These are phyloP conservation scores for Aspergillus hancockii DNA, from an alignment of 495 filamentous ascomycete species.

Conservation along the genomic window DNA sequence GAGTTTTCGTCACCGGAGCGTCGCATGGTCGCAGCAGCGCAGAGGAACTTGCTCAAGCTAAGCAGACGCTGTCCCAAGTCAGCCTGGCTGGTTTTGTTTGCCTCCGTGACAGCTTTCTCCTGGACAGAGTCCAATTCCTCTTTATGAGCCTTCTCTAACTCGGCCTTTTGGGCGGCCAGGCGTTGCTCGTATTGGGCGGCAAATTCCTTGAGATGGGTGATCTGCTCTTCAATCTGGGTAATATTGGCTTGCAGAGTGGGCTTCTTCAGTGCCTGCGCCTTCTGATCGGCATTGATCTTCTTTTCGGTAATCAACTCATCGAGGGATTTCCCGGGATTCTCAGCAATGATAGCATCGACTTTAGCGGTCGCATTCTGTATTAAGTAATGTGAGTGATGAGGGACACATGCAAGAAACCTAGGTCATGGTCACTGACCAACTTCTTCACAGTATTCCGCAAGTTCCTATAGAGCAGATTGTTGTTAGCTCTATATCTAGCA, in stretches of 20 bases:
- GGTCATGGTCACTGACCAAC: slow-evolving; percentile 59
- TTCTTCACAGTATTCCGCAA: slow-evolving; percentile 88
- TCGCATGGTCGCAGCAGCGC: slow-evolving; percentile 72
- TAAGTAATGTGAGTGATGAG: slow-evolving; percentile 13
- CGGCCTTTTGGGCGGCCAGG: slow-evolving; percentile 66
- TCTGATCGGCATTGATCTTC: slow-evolving; percentile 93
- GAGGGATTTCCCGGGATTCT: slow-evolving; percentile 72
- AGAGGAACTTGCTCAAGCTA: slow-evolving; percentile 75
- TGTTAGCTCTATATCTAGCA: slow-evolving; percentile 8
- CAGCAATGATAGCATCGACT: slow-evolving; percentile 74
- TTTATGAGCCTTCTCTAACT: slow-evolving; percentile 66
- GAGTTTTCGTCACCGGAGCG: slow-evolving; percentile 64
- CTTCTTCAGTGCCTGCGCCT: slow-evolving; percentile 84
- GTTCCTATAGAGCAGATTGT: slow-evolving; percentile 51
- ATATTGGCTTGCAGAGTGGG: slow-evolving; percentile 76
- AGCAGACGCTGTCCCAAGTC: slow-evolving; percentile 59
- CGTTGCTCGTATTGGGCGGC: slow-evolving; percentile 74
- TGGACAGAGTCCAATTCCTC: slow-evolving; percentile 72
- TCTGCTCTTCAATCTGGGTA: slow-evolving; percentile 78
- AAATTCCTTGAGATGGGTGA: slow-evolving; percentile 79
- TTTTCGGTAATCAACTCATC: slow-evolving; percentile 79
- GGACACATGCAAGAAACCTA: slow-evolving; percentile 2
- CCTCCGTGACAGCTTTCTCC: slow-evolving; percentile 62
- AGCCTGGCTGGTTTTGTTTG: slow-evolving; percentile 55
- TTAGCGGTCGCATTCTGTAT: slow-evolving; percentile 72